Evolutionary conservation across 768 basidiomycete genomes (phyloP).

Genomic region (Macrolepiota albuminosa): DNA sequence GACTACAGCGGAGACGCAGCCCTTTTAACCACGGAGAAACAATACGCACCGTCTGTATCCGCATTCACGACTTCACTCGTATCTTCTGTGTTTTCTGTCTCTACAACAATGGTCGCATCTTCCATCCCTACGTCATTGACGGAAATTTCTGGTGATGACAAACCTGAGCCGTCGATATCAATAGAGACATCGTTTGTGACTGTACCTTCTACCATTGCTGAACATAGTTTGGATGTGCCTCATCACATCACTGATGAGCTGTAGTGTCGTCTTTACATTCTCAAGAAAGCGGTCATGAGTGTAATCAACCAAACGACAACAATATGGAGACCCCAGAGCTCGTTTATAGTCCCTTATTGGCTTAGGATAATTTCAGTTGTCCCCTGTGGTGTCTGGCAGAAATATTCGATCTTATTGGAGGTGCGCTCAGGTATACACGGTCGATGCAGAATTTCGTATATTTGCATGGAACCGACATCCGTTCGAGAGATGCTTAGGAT

Average conservation of each 20-base stretch:
- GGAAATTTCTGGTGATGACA: background rate
- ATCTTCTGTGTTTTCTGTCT: constrained; percentile 2
- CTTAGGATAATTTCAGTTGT: no score
- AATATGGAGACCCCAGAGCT: background rate
- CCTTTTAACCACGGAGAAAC: constrained; percentile 32
- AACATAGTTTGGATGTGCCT: constrained; percentile 1
- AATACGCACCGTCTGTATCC: constrained; percentile 5
- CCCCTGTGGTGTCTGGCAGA: no score
- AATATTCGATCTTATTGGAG: no score
- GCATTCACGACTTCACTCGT: constrained; percentile 1
- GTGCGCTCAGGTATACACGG: no score
- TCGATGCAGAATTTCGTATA: no score
- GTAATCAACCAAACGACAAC: background rate
- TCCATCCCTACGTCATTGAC: background rate
- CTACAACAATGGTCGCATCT: constrained; percentile 2
- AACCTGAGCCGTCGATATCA: background rate
- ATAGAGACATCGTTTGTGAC: background rate
- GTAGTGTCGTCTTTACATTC: background rate
- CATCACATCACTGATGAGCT: constrained; percentile 6
- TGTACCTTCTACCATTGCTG: background rate
- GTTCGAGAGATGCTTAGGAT: no score
- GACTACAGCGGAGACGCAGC: constrained; percentile 34
- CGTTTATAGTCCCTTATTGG: no score
- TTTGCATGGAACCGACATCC: no score
- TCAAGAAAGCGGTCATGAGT: background rate